Base-by-base conservation (phyloP, 768 basidiomycete genomes). In the Nidularia pulvinata region DNA sequence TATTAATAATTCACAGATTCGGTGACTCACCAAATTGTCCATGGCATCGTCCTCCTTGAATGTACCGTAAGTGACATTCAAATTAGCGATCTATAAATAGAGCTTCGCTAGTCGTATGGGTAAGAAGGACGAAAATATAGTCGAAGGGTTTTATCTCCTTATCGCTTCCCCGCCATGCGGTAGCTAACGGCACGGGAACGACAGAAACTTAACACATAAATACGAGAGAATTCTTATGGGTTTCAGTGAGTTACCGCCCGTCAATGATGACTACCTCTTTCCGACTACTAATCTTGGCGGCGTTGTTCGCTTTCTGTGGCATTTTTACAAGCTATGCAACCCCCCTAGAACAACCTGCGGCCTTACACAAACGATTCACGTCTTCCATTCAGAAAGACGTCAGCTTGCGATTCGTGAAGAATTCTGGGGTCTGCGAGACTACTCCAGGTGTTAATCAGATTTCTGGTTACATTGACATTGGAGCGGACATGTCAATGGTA, bases 361-460 rank as follows among this genome's bases (percentile, higher is more conserved):
- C 14, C 36, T 43, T 39, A n/a, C 34, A 57, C 45, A 53, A 16
- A 32, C 42, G 36, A 5, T 69, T 69, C 51, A 46, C 54, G 22
- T 69, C 67, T 1, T 55, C 42, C 22, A 33, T 55, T 2, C 58
- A 65, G 6, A 51, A 58, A 44, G 66, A 68, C 49, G 57, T 72
- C 6, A 60, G 62, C 25, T 49, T 86, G 4, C 76, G 80, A 7
- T 84, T 77, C 64, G 74, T 85, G 14, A 67, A 72, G 4, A 74
- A 86, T 57, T 86, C 85, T 1, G 84, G 83, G 0, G 71, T 86
- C 4, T 86, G 85, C 57, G 85, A 88, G 62, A 86, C 84, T 7
- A 85, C 85, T 0, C 79, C 83, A 0, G 79, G 78, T 0, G 84
- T 87, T 1, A 64, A 67, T 14, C 84, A 85, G 58, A 71, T 83